These are phyloP conservation scores for Zymoseptoria ardabiliae DNA, from an alignment of 2,329 filamentous ascomycete species.

Conservation along the genomic window DNA sequence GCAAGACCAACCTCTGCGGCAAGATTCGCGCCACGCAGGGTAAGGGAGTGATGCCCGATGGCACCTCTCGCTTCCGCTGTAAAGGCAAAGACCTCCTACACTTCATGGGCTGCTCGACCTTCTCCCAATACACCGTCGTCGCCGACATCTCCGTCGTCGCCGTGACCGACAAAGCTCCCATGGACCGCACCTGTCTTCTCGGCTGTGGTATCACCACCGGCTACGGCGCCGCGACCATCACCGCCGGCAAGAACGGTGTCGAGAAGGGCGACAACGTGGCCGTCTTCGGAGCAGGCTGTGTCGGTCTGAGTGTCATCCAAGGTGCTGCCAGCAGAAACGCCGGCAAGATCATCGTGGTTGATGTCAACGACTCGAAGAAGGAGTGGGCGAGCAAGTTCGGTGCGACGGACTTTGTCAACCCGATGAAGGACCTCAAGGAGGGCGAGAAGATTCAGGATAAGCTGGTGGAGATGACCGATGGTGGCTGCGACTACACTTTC, in stretches of 20 bases:
- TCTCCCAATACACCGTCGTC: conserved; percentile 97
- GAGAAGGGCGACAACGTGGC: conserved; percentile 86
- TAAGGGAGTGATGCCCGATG: conserved; percentile 93
- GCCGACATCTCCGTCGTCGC: conserved; percentile 97
- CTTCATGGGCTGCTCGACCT: conserved; percentile 99
- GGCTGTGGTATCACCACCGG: conserved; percentile 98
- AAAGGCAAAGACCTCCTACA: conserved; percentile 93
- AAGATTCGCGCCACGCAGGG: conserved; percentile 98
- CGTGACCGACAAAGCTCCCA: conserved; percentile 80
- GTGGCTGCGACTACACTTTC: conserved; percentile 97
- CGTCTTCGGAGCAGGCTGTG: conserved; percentile 91
- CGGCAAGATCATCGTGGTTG: conserved; percentile 66
- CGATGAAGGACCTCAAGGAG: conserved; percentile 53
- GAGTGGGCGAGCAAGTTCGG: conserved; percentile 91
- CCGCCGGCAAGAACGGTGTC: conserved; percentile 60
- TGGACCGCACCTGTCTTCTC: conserved; percentile 92
- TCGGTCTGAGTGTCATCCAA: conserved; percentile 91
- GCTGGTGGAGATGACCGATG: conserved; percentile 95
- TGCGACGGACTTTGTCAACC: conserved; percentile 95
- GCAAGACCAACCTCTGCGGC: conserved; percentile 98
- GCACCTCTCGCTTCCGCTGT: conserved; percentile 87
- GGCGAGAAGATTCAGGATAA: conserved; percentile 81
- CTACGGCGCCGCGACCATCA: conserved; percentile 91
- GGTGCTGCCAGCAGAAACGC: conserved; percentile 82
- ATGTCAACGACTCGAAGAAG: conserved; percentile 85